These are phyloP conservation scores for Fragosphaeria purpurea DNA, from an alignment of 2,329 filamentous ascomycete species.

Conservation along the genomic window DNA sequence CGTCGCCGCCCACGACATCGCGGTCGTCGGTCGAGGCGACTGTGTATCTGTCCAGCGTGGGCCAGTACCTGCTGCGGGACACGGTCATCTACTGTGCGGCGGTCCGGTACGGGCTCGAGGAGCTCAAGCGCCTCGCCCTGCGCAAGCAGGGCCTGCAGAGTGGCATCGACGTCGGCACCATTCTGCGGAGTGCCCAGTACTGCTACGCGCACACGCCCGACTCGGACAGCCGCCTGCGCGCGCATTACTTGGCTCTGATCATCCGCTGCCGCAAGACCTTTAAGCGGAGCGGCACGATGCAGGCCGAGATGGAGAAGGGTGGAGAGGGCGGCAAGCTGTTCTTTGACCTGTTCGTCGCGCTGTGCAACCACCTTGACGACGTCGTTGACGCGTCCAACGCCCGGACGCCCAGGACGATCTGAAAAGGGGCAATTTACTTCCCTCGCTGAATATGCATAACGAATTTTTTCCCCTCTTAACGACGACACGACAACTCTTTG, in stretches of 20 bases:
- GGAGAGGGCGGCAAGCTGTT: slow-evolving; percentile 68
- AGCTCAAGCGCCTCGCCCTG: slow-evolving; percentile 82
- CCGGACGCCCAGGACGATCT: slow-evolving; percentile 48
- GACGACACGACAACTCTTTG: slow-evolving; percentile 8
- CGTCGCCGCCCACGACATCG: slow-evolving; percentile 24
- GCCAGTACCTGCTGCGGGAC: slow-evolving; percentile 74
- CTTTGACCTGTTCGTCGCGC: slow-evolving; percentile 95
- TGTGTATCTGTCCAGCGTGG: slow-evolving; percentile 64
- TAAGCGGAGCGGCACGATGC: slow-evolving; percentile 97
- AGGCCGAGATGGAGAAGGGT: slow-evolving; percentile 94
- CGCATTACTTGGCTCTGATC: slow-evolving; percentile 94
- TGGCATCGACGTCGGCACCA: slow-evolving; percentile 84
- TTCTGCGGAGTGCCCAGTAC: slow-evolving; percentile 86
- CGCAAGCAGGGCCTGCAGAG: slow-evolving; percentile 91
- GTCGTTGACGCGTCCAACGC: slow-evolving; percentile 76
- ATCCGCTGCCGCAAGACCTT: slow-evolving; percentile 96
- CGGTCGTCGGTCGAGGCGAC: slow-evolving; percentile 54
- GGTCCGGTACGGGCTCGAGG: slow-evolving; percentile 81
- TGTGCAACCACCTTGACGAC: slow-evolving; percentile 98
- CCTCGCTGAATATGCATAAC: not conserved
- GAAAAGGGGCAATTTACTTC: slow-evolving; percentile 19
- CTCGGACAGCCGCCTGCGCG: slow-evolving; percentile 82
- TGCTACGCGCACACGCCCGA: slow-evolving; percentile 93
- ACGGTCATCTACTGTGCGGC: slow-evolving; percentile 92
- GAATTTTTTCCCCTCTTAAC: slow-evolving; percentile 2